Evolutionary conservation across 2,329 filamentous ascomycete species (phyloP), one percentile per base, ranked within the genome.

Genomic region (Dactylellina parvicollis): DNA sequence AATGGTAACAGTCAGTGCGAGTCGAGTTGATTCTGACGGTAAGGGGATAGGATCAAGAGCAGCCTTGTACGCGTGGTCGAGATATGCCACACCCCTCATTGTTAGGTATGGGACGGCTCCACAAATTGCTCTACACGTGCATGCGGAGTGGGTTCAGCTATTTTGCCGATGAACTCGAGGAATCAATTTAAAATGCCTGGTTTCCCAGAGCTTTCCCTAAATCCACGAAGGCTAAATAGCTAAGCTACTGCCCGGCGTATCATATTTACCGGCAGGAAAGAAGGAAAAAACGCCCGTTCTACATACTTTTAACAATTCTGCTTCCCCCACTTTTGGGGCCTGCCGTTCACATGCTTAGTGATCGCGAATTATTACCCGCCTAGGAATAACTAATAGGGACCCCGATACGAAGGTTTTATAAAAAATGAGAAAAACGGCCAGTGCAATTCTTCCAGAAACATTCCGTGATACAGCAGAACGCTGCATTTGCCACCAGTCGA

Each of bases 201-300:
- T 40, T 14, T 22, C 36, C 40, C 28, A 47, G 32, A 66, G 50
- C 49, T 49, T 47, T 66, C 38, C 69, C 61, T 54, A 54, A 59
- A 36, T 56, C 42, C 26, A 62, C 44, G 67, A 73, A 73, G 69
- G 69, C 69, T 73, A 73, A 73, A 73, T 73, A 56, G 60, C 60
- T 60, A 64, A 62, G 55, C 49, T 57, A 49, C 24, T 61, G 49
- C 69, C 49, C 44, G 49, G 36, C 22, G 24, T 40, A 46, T 55
- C 36, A 65, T 60, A 72, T 65, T 65, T 72, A 72, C 67, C 67
- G 60, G 52, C 69, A 54, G 60, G 26, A 14, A 47, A 42, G 44
- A 50, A 50, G 20, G 12, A 18, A n/a, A 34, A 50, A 16, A 18
- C 8, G 26, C 22, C 20, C 10, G 47, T 5, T 3, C 20, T 52